Percentiles rank a stretch among this genome's conserved stretches.
Evolutionary conservation across 805 yeast species (phyloP).

Genomic region (Peterozyma xylosa): DNA sequence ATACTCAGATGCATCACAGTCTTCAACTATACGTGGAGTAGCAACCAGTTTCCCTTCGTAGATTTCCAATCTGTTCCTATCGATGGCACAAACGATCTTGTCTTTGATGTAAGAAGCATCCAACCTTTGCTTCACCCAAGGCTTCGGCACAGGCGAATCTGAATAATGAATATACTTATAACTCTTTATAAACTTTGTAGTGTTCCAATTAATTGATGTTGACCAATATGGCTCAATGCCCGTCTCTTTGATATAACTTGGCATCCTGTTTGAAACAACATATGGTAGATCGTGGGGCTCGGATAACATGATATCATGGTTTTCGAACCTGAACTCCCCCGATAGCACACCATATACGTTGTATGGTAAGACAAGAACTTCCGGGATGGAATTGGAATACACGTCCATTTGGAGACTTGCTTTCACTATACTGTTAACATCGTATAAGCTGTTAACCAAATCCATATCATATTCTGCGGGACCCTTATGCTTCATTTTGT

Average conservation of each 20-base stretch:
- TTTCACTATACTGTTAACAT: conserved; percentile 13
- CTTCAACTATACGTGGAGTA: conserved; percentile 17
- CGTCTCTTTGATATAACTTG: conserved; percentile 15
- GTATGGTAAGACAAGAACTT: conserved; percentile 39
- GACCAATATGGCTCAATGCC: conserved; percentile 1
- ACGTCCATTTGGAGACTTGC: conserved; percentile 7
- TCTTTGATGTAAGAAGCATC: conserved; percentile 17
- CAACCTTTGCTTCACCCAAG: conserved; percentile 37
- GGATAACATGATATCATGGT: conserved; percentile 32
- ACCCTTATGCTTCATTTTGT: conserved; percentile 18
- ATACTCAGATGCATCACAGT: conserved; percentile 22
- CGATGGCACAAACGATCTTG: conserved; percentile 20
- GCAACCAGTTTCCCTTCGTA: conserved; percentile 5
- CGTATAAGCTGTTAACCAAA: conserved; percentile 30
- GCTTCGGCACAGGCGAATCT: conserved; percentile 61
- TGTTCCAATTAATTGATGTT: conserved; percentile 22
- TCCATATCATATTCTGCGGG: conserved; percentile 49
- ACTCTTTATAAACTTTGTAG: conserved; percentile 17
- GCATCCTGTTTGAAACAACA: conserved; percentile 10
- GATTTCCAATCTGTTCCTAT: conserved; percentile 9
- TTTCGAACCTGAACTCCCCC: conserved; percentile 33
- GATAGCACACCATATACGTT: conserved; percentile 41
- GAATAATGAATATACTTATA: conserved; percentile 52
- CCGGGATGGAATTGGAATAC: conserved; percentile 12
- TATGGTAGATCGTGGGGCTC: conserved; percentile 34